Percentiles rank a stretch among this genome's conserved stretches.
Evolutionary conservation across 208 protist genomes (phyloP).

Genomic region (Hexamita inflata): DNA sequence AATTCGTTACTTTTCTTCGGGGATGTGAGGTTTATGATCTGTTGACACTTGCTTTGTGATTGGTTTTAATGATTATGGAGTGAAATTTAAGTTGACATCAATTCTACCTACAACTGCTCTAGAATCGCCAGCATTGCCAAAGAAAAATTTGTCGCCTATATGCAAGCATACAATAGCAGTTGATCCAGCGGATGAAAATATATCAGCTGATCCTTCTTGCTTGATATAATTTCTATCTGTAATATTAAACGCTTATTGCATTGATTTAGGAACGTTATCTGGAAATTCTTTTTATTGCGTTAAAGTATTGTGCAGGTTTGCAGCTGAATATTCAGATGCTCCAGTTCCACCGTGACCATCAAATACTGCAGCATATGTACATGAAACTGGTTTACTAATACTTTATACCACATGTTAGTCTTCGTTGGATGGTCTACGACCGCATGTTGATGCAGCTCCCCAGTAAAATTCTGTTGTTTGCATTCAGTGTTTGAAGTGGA

Average conservation of each 20-base stretch:
- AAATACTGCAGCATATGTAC: background rate
- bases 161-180: slow-evolving; percentile 13
- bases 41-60: background rate
- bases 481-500: no score
- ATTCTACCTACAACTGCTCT: background rate
- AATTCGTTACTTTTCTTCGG: background rate
- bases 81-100: no score
- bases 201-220: background rate
- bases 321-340: background rate
- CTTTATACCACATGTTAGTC: background rate
- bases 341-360: slow-evolving; percentile 3
- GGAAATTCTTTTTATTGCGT: background rate
- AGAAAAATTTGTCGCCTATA: background rate
- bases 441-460: background rate
- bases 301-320: background rate
- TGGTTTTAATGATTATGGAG: no score
- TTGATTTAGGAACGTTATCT: background rate
- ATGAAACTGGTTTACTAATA: background rate
- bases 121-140: slow-evolving; percentile 27
- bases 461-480: no score
- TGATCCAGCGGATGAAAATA: slow-evolving; percentile 13
- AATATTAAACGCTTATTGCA: background rate
- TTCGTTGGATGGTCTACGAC: slow-evolving; percentile 20
- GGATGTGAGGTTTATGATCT: slow-evolving; percentile 25
- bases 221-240: slow-evolving; percentile 16